phyloP scores from a whole-genome alignment of 768 basidiomycete genomes.

The Heimioporus sp. region DNA sequence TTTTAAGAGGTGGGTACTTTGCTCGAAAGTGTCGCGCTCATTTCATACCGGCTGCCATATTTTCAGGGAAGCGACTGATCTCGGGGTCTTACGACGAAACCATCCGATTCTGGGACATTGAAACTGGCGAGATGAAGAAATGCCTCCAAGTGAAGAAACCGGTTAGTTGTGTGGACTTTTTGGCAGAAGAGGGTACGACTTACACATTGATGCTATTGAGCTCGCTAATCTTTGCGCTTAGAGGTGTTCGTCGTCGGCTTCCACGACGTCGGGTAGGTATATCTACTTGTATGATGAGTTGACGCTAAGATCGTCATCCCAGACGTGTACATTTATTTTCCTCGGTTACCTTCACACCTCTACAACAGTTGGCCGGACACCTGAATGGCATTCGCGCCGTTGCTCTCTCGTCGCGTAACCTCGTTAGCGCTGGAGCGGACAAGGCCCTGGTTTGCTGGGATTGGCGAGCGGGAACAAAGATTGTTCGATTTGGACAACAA shows the following conservation, averaged over 20 bases:
- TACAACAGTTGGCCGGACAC: conserved; percentile 84
- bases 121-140: conserved; percentile 63
- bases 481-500: conserved; percentile 89
- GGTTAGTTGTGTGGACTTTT: conserved; percentile 86
- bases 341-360: conserved; percentile 76
- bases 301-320: conserved; percentile 2
- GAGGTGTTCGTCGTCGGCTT: conserved; percentile 92
- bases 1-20: conserved; percentile 49
- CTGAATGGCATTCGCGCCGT: conserved; percentile 89
- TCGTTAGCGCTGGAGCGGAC: conserved; percentile 79
- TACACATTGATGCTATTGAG: not conserved
- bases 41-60: not conserved
- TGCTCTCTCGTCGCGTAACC: conserved; percentile 78
- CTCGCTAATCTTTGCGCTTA: conserved; percentile 23
- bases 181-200: conserved; percentile 69
- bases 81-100: conserved; percentile 92
- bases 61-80: conserved; percentile 69
- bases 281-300: not conserved
- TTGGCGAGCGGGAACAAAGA: conserved; percentile 85
- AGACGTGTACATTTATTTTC: conserved; percentile 90
- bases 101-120: conserved; percentile 89
- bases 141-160: conserved; percentile 85
- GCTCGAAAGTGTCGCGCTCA: not conserved
- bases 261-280: conserved; percentile 80
- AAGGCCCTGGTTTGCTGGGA: conserved; percentile 85